phyloP scores from a whole-genome alignment of 164 flowering plant species.

The Annona cherimola region DNA sequence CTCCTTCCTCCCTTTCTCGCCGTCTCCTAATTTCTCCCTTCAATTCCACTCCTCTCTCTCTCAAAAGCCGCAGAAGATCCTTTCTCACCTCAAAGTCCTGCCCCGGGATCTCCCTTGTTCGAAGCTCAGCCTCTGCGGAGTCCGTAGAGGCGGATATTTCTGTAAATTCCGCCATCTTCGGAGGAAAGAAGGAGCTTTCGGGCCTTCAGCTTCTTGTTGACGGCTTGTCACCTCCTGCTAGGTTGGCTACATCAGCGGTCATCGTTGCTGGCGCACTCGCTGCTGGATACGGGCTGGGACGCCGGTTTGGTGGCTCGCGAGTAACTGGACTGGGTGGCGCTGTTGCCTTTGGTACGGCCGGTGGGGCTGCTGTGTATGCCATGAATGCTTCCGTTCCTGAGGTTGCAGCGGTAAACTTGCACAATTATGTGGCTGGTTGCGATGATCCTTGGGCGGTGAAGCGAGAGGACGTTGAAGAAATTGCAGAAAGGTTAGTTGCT shows the following conservation, averaged over 20 bases:
- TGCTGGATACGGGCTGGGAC: conserved; percentile 70
- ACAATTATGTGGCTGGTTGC: conserved; percentile 57
- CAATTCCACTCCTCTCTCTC: conserved; percentile 26
- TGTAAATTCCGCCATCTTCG: conserved; percentile 34
- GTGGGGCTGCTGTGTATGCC: conserved; percentile 69
- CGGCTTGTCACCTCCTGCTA: conserved; percentile 49
- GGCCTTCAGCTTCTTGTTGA: conserved; percentile 56
- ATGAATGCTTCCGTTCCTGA: conserved; percentile 73
- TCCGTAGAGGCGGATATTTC: conserved; percentile 10
- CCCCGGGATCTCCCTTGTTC: conserved; percentile 17
- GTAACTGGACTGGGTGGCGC: conserved; percentile 65
- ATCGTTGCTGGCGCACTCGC: conserved; percentile 67
- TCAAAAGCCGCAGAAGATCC: conserved; percentile 12
- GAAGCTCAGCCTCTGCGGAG: conserved; percentile 24
- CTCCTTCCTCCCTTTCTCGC: conserved; percentile 10
- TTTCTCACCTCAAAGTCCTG: conserved; percentile 17
- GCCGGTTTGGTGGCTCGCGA: conserved; percentile 38
- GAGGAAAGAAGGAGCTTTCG: conserved; percentile 55
- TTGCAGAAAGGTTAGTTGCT: conserved; percentile 52
- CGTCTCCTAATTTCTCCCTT: conserved; percentile 20
- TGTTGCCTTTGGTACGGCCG: conserved; percentile 63
- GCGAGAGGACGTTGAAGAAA: conserved; percentile 62
- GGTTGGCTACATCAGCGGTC: conserved; percentile 54
- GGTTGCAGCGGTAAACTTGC: conserved; percentile 78
- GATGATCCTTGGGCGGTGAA: conserved; percentile 61